These are phyloP conservation scores for Wickerhamiella australiensis DNA, from an alignment of 805 yeast species.

Conservation along the genomic window DNA sequence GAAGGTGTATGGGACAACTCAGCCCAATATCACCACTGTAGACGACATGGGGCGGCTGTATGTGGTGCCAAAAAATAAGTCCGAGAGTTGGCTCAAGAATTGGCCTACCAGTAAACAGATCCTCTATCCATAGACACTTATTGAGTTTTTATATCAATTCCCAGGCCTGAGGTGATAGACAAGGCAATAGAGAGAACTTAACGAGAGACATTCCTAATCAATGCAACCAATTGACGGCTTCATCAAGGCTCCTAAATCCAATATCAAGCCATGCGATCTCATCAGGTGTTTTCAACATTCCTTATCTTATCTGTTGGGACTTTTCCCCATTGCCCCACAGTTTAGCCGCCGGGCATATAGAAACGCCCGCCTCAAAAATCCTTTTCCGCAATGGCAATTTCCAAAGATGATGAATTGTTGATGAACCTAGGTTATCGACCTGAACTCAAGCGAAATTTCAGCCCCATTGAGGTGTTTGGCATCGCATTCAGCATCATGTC, in stretches of 20 bases:
- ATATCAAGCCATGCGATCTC: too few relatives aligned
- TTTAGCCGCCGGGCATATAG: background rate
- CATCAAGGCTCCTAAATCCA: too few relatives aligned
- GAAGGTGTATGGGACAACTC: slow-evolving; percentile 47
- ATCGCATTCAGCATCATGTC: slow-evolving; percentile 67
- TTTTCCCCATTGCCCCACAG: background rate
- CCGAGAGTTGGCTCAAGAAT: slow-evolving; percentile 46
- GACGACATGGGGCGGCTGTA: slow-evolving; percentile 62
- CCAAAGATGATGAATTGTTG: slow-evolving; percentile 22
- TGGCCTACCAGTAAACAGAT: slow-evolving; percentile 21
- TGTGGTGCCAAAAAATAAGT: slow-evolving; percentile 62
- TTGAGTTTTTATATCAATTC: too few relatives aligned
- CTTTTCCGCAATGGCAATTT: background rate
- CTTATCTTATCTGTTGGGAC: background rate
- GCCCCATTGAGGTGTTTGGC: slow-evolving; percentile 54
- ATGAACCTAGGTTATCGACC: slow-evolving; percentile 57
- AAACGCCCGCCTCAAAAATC: background rate
- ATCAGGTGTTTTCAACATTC: background rate
- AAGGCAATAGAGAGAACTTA: too few relatives aligned
- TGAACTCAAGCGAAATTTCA: slow-evolving; percentile 48
- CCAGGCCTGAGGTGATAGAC: too few relatives aligned
- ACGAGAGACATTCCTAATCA: too few relatives aligned
- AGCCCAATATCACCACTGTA: slow-evolving; percentile 61
- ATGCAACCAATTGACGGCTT: background rate
- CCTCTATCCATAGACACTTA: slow-evolving; percentile 6